Percentiles rank a stretch among this genome's conserved stretches.
Evolutionary conservation across 495 filamentous ascomycete species (phyloP).

Genomic region (Penicillium macrosclerotiorum): DNA sequence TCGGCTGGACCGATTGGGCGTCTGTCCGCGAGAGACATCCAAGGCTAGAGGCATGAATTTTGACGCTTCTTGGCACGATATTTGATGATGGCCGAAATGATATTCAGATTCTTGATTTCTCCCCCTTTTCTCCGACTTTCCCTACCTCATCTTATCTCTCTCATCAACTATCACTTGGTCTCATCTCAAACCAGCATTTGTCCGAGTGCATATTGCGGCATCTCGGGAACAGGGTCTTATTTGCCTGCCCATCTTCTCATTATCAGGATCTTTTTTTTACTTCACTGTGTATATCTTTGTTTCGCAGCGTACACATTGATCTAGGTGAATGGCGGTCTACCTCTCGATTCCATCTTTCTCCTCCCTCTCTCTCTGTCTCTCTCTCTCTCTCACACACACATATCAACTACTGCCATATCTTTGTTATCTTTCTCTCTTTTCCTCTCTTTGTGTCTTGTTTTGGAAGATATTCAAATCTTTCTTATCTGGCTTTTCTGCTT

Average conservation of each 20-base stretch:
- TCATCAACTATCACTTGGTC: neutral
- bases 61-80: too few relatives aligned
- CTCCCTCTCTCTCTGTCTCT: constrained; percentile 1
- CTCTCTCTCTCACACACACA: too few relatives aligned
- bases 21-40: neutral
- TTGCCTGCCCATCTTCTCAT: neutral
- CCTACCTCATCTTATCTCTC: too few relatives aligned
- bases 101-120: too few relatives aligned
- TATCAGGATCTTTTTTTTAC: neutral
- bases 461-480: constrained; percentile 4
- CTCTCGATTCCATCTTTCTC: neutral
- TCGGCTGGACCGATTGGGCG: constrained; percentile 21
- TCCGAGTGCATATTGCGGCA: constrained; percentile 20
- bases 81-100: neutral
- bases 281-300: constrained; percentile 11
- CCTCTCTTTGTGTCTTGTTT: constrained; percentile 3
- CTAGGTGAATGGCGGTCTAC: constrained; percentile 3
- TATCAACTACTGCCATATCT: too few relatives aligned
- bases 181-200: constrained; percentile 11
- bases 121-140: too few relatives aligned
- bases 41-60: too few relatives aligned
- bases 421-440: constrained; percentile 2
- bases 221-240: constrained; percentile 9
- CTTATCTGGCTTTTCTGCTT: constrained; percentile 6
- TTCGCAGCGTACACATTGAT: constrained; percentile 6